A percentile compares a stretch with the other conserved stretches of the same genome.
These are phyloP conservation scores for Suhomyces kunorum DNA, from an alignment of 1,139 yeast species.

Conservation along the genomic window DNA sequence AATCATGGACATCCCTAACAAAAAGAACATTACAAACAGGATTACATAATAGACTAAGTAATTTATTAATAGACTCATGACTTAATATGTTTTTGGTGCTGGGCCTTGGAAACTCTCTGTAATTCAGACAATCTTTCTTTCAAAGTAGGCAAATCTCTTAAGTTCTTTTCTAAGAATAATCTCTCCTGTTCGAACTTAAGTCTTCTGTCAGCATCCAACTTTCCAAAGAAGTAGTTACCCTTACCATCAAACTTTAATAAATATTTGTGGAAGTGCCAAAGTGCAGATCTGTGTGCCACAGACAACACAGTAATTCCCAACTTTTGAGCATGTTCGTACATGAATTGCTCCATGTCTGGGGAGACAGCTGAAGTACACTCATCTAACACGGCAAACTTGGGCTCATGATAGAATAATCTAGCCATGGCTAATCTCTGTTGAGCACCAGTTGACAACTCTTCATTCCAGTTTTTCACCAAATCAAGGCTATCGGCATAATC, in stretches of 20 bases:
- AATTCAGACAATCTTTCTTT: slow-evolving; percentile 63
- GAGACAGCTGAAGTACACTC: slow-evolving; percentile 96
- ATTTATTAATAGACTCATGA: slow-evolving; percentile 1
- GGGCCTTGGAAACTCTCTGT: slow-evolving; percentile 51
- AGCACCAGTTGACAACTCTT: slow-evolving; percentile 85
- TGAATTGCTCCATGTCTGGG: slow-evolving; percentile 85
- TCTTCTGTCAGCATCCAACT: slow-evolving; percentile 67
- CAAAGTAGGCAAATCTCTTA: slow-evolving; percentile 67
- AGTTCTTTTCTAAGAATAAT: slow-evolving; percentile 59
- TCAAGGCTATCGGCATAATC: slow-evolving; percentile 59
- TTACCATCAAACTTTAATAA: slow-evolving; percentile 84
- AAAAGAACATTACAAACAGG: slow-evolving; percentile 1
- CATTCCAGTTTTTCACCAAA: slow-evolving; percentile 78
- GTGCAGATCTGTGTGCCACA: slow-evolving; percentile 88
- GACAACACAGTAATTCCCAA: slow-evolving; percentile 82
- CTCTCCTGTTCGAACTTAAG: slow-evolving; percentile 72
- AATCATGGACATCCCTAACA: slow-evolving; percentile 66
- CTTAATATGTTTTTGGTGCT: slow-evolving; percentile 27
- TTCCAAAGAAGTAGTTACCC: slow-evolving; percentile 72
- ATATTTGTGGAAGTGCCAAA: slow-evolving; percentile 89
- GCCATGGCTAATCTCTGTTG: slow-evolving; percentile 96
- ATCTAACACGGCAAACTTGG: slow-evolving; percentile 90
- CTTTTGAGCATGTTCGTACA: slow-evolving; percentile 82
- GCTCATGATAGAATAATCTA: slow-evolving; percentile 83
- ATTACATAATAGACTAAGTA: background rate